These are phyloP conservation scores for Colletotrichum coccodes DNA, from an alignment of 2,329 filamentous ascomycete genomes.

Conservation along the genomic window DNA sequence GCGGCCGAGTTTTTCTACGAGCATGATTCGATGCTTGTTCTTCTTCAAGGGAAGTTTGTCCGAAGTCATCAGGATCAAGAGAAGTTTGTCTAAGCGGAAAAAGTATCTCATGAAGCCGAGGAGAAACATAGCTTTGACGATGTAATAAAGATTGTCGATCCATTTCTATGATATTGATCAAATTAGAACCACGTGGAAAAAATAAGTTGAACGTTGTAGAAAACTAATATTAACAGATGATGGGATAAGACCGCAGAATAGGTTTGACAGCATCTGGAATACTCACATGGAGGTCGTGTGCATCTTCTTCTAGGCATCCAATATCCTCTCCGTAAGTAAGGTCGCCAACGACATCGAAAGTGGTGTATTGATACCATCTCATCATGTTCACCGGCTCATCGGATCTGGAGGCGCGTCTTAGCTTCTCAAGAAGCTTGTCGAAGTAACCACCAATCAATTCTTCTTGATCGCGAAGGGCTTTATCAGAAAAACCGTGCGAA, in stretches of 20 bases:
- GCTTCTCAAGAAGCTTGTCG: conserved; percentile 35
- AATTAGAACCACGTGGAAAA: neutral
- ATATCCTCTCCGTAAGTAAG: conserved; percentile 33
- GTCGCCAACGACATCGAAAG: conserved; percentile 33
- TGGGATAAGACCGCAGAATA: no score
- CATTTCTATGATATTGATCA: neutral
- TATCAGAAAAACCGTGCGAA: conserved; percentile 40
- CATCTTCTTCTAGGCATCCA: conserved; percentile 25
- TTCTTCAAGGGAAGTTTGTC: conserved; percentile 5
- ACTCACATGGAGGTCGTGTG: conserved; percentile 23
- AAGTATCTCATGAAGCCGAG: conserved; percentile 17
- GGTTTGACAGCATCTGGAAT: no score
- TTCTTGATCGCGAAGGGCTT: conserved; percentile 42
- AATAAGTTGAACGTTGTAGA: no score
- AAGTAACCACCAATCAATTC: conserved; percentile 38
- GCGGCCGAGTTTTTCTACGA: neutral
- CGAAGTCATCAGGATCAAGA: conserved; percentile 12
- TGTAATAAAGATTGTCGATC: conserved; percentile 17
- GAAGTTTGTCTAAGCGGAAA: conserved; percentile 3
- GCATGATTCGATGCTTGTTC: conserved; percentile 1
- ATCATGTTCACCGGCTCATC: conserved; percentile 35
- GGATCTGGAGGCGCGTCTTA: conserved; percentile 1
- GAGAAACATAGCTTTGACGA: conserved; percentile 17
- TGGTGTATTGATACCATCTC: conserved; percentile 16
- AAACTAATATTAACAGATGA: no score